These are phyloP conservation scores for Tetrapisispora nanseiensis DNA, from an alignment of 805 yeast genomes.

Conservation along the genomic window DNA sequence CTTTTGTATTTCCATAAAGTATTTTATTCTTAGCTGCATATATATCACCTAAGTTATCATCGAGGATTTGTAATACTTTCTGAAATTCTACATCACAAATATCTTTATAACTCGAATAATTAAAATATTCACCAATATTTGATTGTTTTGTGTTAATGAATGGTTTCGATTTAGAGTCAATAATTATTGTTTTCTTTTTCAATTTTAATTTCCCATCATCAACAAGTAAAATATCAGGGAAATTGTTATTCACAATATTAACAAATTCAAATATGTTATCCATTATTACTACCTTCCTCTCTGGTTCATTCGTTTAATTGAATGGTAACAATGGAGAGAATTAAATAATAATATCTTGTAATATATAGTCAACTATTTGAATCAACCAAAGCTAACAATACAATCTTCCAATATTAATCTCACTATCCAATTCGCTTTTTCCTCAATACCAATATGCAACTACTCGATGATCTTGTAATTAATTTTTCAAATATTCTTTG, in stretches of 20 bases:
- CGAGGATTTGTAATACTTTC: constrained; percentile 12
- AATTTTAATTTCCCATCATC: background rate
- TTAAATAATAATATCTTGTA: too few species aligned
- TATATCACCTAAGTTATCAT: constrained; percentile 17
- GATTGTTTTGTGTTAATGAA: background rate
- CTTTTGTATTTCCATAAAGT: constrained; percentile 14
- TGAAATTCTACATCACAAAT: background rate
- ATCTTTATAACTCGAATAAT: background rate
- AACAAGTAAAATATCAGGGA: background rate
- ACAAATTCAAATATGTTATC: background rate
- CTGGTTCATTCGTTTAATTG: too few species aligned
- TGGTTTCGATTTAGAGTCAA: background rate
- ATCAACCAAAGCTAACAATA: too few species aligned
- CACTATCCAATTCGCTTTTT: too few species aligned
- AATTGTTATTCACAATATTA: background rate
- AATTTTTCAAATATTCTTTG: too few species aligned
- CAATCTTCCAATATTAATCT: too few species aligned
- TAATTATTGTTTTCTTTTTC: constrained; percentile 2
- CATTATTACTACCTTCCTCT: too few species aligned
- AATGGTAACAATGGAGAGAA: too few species aligned
- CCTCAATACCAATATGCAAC: too few species aligned
- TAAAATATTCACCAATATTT: background rate
- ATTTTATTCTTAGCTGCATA: constrained; percentile 11
- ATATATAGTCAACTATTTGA: too few species aligned
- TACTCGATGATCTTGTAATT: too few species aligned